Evolutionary conservation across 2,329 filamentous ascomycete genomes (phyloP).

Genomic region (Elsinoe necatrix): DNA sequence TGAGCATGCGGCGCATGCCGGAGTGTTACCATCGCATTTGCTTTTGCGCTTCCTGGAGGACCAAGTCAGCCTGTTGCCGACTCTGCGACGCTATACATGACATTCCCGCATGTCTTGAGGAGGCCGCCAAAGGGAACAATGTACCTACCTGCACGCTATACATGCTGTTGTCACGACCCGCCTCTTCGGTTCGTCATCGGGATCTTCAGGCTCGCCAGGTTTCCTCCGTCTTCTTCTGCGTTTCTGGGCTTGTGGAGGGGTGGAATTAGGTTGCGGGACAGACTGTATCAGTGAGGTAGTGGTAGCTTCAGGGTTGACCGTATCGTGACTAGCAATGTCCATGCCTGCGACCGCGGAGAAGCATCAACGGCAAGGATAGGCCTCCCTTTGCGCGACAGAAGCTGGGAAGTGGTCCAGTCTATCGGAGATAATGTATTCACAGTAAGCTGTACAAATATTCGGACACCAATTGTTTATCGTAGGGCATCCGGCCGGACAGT

Average conservation of each 20-base stretch:
- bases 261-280: background rate
- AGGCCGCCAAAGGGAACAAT: constrained; percentile 18
- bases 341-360: background rate
- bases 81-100: background rate
- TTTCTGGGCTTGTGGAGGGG: background rate
- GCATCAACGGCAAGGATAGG: background rate
- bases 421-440: background rate
- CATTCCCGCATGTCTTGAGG: background rate
- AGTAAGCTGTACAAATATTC: no score
- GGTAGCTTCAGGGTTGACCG: background rate
- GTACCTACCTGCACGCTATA: constrained; percentile 26
- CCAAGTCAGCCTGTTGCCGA: constrained; percentile 13
- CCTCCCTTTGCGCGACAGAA: background rate
- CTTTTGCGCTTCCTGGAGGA: constrained; percentile 29
- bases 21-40: constrained; percentile 77
- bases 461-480: no score
- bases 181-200: constrained; percentile 34
- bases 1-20: constrained; percentile 89
- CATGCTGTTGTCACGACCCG: constrained; percentile 33
- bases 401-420: background rate
- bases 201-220: constrained; percentile 19
- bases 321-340: background rate
- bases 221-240: constrained; percentile 4
- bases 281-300: background rate
- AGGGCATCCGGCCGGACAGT: no score